Evolutionary conservation across 139 green algal species (phyloP).

Genomic region (Penium margaritaceum): DNA sequence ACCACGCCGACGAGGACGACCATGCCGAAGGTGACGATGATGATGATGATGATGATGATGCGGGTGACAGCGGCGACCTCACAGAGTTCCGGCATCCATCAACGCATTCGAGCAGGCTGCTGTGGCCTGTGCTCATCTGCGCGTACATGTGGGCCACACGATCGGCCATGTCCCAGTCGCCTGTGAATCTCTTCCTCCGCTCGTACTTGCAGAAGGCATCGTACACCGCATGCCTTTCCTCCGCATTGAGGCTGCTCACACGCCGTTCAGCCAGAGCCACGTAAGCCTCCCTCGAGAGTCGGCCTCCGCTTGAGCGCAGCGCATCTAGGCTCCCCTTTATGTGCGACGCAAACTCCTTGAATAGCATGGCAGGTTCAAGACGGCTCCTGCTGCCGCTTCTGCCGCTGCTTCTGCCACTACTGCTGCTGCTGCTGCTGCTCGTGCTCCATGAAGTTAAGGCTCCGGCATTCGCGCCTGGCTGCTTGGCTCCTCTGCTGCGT

Average conservation of each 20-base stretch:
- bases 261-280: conserved; percentile 56
- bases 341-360: conserved; percentile 64
- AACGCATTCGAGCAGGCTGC: no score
- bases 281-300: conserved; percentile 57
- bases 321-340: conserved; percentile 67
- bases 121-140: conserved; percentile 2
- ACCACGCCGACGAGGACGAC: no score
- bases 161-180: conserved; percentile 23
- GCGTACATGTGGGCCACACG: conserved; percentile 17
- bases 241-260: conserved; percentile 60
- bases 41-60: no score
- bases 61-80: no score
- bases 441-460: no score
- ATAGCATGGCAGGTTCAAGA: conserved; percentile 42
- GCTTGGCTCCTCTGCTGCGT: no score
- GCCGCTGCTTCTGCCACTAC: no score
- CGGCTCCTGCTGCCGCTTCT: neutral
- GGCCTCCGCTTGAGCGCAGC: conserved; percentile 46
- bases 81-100: no score
- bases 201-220: conserved; percentile 57
- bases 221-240: conserved; percentile 57
- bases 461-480: no score
- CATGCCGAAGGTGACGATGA: no score
- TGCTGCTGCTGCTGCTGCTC: no score
- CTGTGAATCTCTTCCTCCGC: conserved; percentile 33